These are phyloP conservation scores for Hypoxylon trugodes DNA, from an alignment of 495 filamentous ascomycete species.

Conservation along the genomic window DNA sequence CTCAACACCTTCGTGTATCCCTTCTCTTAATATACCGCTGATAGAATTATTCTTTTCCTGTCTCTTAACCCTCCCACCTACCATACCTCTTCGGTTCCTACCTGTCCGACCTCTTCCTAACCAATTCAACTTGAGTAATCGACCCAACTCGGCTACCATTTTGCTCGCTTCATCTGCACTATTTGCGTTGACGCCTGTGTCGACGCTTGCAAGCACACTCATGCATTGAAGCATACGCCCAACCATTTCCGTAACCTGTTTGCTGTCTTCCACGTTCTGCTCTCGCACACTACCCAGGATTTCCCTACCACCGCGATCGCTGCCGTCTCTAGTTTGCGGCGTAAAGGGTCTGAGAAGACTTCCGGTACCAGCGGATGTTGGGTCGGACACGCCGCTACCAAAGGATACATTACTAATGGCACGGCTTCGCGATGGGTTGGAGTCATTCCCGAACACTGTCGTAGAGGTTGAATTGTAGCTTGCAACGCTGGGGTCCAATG, in stretches of 20 bases:
- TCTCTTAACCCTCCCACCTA: constrained; percentile 59
- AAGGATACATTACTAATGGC: constrained; percentile 90
- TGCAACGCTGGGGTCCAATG: constrained; percentile 72
- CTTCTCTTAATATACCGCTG: constrained; percentile 29
- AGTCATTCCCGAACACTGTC: constrained; percentile 69
- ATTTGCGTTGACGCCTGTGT: constrained; percentile 36
- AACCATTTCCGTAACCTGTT: constrained; percentile 90
- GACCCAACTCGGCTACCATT: constrained; percentile 82
- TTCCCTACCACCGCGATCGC: constrained; percentile 46
- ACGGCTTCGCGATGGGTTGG: constrained; percentile 68
- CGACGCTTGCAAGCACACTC: constrained; percentile 81
- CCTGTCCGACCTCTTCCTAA: constrained; percentile 89
- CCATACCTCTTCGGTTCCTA: constrained; percentile 86
- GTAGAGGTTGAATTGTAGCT: constrained; percentile 80
- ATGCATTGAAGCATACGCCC: constrained; percentile 97
- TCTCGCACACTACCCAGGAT: constrained; percentile 47
- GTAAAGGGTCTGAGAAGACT: constrained; percentile 63
- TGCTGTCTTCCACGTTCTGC: constrained; percentile 71
- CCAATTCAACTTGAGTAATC: constrained; percentile 95
- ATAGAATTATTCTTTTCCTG: constrained; percentile 38
- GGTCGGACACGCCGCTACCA: constrained; percentile 54
- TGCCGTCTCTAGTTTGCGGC: constrained; percentile 53
- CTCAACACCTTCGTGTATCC: constrained; percentile 39
- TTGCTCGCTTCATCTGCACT: constrained; percentile 72
- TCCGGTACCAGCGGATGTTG: constrained; percentile 55